These are phyloP conservation scores for Beta vulgaris DNA, from an alignment of 148 eudicot species.

Conservation along the genomic window DNA sequence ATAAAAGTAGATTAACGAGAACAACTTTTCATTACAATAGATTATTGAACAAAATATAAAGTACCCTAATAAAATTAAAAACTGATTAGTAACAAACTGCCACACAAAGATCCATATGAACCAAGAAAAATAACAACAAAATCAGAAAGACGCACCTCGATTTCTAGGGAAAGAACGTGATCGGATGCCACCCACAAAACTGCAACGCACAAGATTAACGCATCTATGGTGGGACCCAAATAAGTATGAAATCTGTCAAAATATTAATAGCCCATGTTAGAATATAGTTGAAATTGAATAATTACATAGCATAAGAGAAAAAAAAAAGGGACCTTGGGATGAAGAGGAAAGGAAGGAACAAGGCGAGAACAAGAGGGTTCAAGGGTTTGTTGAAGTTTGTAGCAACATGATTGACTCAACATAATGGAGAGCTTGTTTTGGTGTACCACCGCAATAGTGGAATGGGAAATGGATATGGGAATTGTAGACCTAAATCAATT, in stretches of 20 bases:
- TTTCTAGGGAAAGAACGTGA: slow-evolving; percentile 2
- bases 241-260: not conserved
- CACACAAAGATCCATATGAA: not conserved
- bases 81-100: not conserved
- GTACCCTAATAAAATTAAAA: not conserved
- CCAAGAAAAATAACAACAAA: not conserved
- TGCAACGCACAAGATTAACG: not conserved
- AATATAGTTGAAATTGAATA: too few relatives aligned
- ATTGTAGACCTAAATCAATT: too few relatives aligned
- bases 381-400: slow-evolving; percentile 38
- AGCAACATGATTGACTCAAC: slow-evolving; percentile 21
- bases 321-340: slow-evolving; percentile 23
- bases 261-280: not conserved
- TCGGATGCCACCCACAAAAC: not conserved
- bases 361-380: slow-evolving; percentile 44
- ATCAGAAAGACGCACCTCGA: slow-evolving; percentile 1
- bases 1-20: too few relatives aligned
- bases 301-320: not conserved
- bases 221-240: not conserved
- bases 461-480: too few relatives aligned
- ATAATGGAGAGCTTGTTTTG: too few relatives aligned
- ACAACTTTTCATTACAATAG: too few relatives aligned
- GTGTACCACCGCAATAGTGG: too few relatives aligned
- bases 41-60: too few relatives aligned
- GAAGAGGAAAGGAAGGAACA: slow-evolving; percentile 18